Base-by-base conservation (phyloP, 73 alveolate genomes). In the Tetrahymena thermophila region DNA sequence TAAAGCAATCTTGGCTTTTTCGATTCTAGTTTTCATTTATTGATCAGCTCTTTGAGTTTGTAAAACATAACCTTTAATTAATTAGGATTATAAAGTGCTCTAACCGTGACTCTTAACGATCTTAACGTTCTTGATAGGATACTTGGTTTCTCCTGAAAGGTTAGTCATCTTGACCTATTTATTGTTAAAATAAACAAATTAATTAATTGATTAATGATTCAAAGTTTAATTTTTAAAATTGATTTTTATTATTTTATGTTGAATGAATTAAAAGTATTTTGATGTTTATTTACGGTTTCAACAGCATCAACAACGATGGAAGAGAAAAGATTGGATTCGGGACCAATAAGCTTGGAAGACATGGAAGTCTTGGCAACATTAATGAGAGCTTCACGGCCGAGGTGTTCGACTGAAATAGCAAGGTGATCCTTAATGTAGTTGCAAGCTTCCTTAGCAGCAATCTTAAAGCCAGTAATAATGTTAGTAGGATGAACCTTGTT, bases 401-500 rank as follows among this genome's bases (percentile, higher is more conserved):
- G 95, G 42, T 97, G 71, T 93, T 98, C 98, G 15, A 97, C 97
- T 94, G 97, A 94, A 28, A 98, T 96, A 37, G 98, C 96, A 93
- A 98, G 94, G 96, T 98, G 96, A 19, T 97, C 97, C 94, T 98
- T 96, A 93, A 98, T 98, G 95, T 97, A 98, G 85, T 98, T 98
- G 93, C 98, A 97, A 17, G 99, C 97, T 98, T 97, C 84, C 94
- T 97, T 96, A 34, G 97, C 96, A 89, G 99, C 99, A 34, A 94
- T 96, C 96, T 99, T 96, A 95, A 98, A 99, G 7, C 99, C 99
- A 10, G 99, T 96, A 94, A 99, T 99, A 50, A 99, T 97, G 42
- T 99, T 97, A 40, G 99, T 99, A 25, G 99, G 99, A 95, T 99
- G 99, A 94, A 99, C 99, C 98, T 99, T 99, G 98, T 98, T 98